A percentile compares a stretch with the other conserved stretches of the same genome.
phyloP scores from a whole-genome alignment of 164 flowering plant genomes.

The Stephania cephalantha region DNA sequence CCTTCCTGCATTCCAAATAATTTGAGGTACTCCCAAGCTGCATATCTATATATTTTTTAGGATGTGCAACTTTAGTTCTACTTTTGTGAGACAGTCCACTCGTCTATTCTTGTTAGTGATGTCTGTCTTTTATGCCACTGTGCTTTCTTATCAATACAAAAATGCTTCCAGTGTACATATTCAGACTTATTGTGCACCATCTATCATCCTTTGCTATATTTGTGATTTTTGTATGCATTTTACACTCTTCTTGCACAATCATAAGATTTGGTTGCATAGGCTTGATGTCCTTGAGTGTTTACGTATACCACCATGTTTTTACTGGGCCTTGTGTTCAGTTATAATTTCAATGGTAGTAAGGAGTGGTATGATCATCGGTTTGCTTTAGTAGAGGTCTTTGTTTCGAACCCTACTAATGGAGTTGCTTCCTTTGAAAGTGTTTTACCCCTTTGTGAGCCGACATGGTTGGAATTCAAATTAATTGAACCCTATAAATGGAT shows the following conservation, averaged over 20 bases:
- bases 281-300: too few relatives aligned
- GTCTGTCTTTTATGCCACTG: neutral
- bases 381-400: too few relatives aligned
- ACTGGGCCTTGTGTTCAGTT: too few relatives aligned
- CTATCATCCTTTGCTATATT: neutral
- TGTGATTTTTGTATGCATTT: neutral
- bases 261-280: too few relatives aligned
- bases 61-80: neutral
- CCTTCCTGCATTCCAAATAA: neutral
- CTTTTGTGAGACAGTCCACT: neutral
- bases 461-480: too few relatives aligned
- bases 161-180: constrained; percentile 1
- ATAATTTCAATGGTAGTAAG: too few relatives aligned
- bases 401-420: neutral
- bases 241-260: neutral
- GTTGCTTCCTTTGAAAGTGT: neutral
- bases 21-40: neutral
- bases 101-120: neutral
- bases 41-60: neutral
- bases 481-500: too few relatives aligned
- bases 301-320: too few relatives aligned
- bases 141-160: neutral
- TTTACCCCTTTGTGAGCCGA: too few relatives aligned
- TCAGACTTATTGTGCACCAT: neutral
- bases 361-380: too few relatives aligned